Conservation (phyloP, 805 yeast genomes). For the Kazachstania africana region DNA sequence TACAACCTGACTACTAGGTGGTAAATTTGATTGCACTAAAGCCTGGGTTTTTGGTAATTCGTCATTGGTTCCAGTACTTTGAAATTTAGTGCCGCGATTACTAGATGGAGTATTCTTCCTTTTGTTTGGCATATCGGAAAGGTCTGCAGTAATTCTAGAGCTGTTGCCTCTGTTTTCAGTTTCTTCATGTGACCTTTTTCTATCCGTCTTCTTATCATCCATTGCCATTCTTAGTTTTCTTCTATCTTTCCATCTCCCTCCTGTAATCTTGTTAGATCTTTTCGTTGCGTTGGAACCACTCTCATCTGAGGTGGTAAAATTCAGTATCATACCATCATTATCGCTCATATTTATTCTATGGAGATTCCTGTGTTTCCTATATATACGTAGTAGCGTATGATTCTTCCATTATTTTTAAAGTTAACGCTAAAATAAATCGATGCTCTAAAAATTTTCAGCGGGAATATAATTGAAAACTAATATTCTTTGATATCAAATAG, state of each 20-base stretch:
- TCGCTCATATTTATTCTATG: constrained; percentile 12
- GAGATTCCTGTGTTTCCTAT: background rate
- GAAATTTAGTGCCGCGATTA: background rate
- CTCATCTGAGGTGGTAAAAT: constrained; percentile 40
- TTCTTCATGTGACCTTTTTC: constrained; percentile 3
- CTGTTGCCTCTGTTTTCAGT: background rate
- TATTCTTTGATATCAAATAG: too few species aligned
- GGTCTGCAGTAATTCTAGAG: background rate
- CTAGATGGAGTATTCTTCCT: background rate
- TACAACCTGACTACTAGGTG: constrained; percentile 40
- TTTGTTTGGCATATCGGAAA: background rate
- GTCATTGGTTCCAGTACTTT: background rate
- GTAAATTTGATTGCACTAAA: background rate
- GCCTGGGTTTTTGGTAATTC: background rate
- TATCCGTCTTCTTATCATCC: constrained; percentile 33
- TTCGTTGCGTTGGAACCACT: constrained; percentile 11
- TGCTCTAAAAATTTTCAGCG: too few species aligned
- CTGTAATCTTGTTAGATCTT: constrained; percentile 38
- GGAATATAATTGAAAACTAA: too few species aligned
- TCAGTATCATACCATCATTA: constrained; percentile 44
- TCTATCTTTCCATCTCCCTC: constrained; percentile 79
- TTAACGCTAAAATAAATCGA: too few species aligned
- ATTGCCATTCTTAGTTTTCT: constrained; percentile 44
- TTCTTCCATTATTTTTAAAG: too few species aligned
- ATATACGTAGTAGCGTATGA: background rate